Evolutionary conservation across 176 grass and related monocot genomes (phyloP), one percentile per base, ranked within the genome.

Genomic region (Carex kokanica): DNA sequence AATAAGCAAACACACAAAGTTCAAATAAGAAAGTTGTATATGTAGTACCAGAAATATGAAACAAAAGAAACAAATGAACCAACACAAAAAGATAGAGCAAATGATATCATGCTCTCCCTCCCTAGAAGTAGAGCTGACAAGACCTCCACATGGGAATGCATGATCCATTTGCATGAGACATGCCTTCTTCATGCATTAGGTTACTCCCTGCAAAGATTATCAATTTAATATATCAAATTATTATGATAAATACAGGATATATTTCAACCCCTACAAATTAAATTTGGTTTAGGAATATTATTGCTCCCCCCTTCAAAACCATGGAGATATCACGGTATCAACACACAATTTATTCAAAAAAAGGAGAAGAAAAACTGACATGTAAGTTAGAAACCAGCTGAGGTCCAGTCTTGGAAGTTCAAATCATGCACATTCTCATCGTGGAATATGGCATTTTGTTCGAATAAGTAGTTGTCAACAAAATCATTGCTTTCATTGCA

Each of bases 401-500:
- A 47, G 10, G 47, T 55, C 73, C 73, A 77, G 24, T 49, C 73
- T 55, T 77, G 49, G 24, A 77, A 77, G 13, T 55, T 77, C 5
- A 49, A 54, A 0, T 77, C 73, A 9, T 32, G 24, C 24, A 55
- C 14, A 55, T 23, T 77, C 13, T 49, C 73, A 55, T 55, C 21
- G 0, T 77, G 73, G 25, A 54, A 77, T 9, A 52, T 55, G 3
- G 24, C 47, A 75, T 27, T 75, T 23, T 75, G 47, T 16, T 54
- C 72, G 14, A 75, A 54, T 2, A 75, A 77, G 23, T 38, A 38
- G 36, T 77, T 53, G 8, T 77, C 25, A 1, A 77, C 73, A 77
- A 77, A 77, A 24, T 77, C 73, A 18, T 77, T 55, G 73, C 51
- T 55, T 54, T 32, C 49, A 14, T 77, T 55, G 47, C 73, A 31